Conservation (phyloP, 768 basidiomycete genomes). For the Mycena galopus region DNA sequence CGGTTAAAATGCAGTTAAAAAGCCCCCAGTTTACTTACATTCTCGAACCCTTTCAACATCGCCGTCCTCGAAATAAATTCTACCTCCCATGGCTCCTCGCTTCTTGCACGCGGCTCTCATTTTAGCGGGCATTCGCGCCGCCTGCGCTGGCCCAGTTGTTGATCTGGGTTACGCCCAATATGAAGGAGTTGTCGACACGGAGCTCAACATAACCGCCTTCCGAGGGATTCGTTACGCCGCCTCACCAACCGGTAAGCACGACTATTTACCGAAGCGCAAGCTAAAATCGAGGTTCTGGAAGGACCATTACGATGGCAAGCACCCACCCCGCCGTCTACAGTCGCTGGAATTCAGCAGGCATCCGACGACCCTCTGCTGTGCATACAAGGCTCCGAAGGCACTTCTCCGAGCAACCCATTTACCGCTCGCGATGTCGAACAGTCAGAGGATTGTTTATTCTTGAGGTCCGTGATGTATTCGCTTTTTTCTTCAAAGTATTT, state of each 20-base stretch:
- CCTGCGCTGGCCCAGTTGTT: conserved; percentile 32
- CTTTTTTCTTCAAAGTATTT: not conserved
- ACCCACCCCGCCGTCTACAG: conserved; percentile 3
- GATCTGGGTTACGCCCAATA: conserved; percentile 44
- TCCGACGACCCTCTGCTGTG: conserved; percentile 2
- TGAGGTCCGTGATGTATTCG: conserved; percentile 38
- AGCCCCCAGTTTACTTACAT: too few species aligned
- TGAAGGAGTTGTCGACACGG: conserved; percentile 38
- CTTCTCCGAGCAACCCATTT: conserved; percentile 1
- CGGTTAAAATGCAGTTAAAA: too few species aligned
- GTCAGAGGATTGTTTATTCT: conserved; percentile 49
- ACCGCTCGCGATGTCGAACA: conserved; percentile 28
- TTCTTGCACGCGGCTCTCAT: not conserved
- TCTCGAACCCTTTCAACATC: too few species aligned
- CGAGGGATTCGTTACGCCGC: conserved; percentile 49
- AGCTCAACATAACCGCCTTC: conserved; percentile 37
- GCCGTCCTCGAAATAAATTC: too few species aligned
- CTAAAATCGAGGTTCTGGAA: conserved; percentile 6
- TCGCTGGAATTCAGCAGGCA: conserved; percentile 19
- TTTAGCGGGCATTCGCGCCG: not conserved
- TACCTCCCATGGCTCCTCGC: not conserved
- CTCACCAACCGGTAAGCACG: conserved; percentile 43
- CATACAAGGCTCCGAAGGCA: conserved; percentile 1
- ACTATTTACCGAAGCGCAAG: not conserved
- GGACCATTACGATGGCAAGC: conserved; percentile 26